Conservation (phyloP, 768 basidiomycete genomes). For the Calocybe gangraenosa region DNA sequence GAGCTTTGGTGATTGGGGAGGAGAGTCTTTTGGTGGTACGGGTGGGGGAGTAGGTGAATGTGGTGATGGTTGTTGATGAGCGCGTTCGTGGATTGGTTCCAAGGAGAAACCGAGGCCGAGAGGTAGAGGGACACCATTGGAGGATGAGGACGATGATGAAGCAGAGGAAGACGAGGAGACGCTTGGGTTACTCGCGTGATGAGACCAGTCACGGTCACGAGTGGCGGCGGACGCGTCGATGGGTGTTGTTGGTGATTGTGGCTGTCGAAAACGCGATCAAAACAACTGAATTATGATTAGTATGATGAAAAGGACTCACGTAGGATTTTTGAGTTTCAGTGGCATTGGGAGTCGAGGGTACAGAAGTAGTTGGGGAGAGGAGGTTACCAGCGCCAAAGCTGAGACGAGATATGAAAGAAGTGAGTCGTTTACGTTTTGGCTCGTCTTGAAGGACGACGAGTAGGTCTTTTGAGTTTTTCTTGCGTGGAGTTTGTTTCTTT, state of each 20-base stretch:
- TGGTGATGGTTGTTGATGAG: background rate
- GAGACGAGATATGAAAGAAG: constrained; percentile 9
- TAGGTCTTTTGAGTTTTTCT: background rate
- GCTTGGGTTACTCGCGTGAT: background rate
- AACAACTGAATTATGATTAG: too few relatives aligned
- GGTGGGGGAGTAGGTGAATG: background rate
- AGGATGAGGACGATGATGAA: background rate
- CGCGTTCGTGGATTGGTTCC: too few relatives aligned
- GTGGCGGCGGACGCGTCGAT: too few relatives aligned
- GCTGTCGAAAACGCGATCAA: too few relatives aligned
- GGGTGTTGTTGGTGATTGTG: too few relatives aligned
- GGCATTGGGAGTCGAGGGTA: too few relatives aligned
- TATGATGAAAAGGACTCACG: too few relatives aligned
- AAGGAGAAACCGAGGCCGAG: background rate
- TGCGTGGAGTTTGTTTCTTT: background rate
- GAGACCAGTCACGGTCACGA: background rate
- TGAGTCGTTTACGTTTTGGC: constrained; percentile 10
- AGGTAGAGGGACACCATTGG: background rate
- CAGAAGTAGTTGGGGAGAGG: background rate
- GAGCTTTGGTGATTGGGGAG: too few relatives aligned
- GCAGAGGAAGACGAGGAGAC: background rate
- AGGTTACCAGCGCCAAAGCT: constrained; percentile 3
- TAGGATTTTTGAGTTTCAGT: too few relatives aligned
- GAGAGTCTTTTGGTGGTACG: too few relatives aligned
- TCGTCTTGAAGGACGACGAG: background rate